Base-by-base conservation (phyloP, 2,329 filamentous ascomycete genomes). In the Colletotrichum zoysiae region DNA sequence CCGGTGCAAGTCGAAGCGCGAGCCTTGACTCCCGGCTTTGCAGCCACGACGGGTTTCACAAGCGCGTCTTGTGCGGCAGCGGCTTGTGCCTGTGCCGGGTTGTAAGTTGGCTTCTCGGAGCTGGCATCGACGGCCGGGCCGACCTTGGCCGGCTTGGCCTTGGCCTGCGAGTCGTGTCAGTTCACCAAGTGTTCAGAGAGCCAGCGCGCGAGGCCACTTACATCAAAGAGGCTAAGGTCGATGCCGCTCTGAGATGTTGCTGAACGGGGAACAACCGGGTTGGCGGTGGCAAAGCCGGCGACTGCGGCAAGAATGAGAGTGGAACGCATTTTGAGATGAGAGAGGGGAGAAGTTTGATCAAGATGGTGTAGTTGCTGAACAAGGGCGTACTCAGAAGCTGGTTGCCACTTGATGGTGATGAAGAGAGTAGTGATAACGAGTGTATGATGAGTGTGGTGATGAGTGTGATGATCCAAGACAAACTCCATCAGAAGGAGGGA, bases 61-160 rank as follows among this genome's bases (percentile, higher is more conserved):
- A 58, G 5, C 2, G 69, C 69, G 30, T 63, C 69, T 26, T 62
- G 20, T 3, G 58, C 53, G 3, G 69, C 69, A 2, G 23, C 58
- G 1, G 51, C 58, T 26, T 57, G n/a, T 8, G 30, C 50, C 35
- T 58, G 4, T 7, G 57, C 58, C 14, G n/a, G 12, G 46, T 68
- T 44, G 18, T 71, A 71, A 1, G 69, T 71, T 16, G 69, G 58
- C 30, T 26, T 40, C 18, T 71, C 69, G 30, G 30, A 26, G n/a
- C 1, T 58, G 4, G 30, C 65, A 20, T 58, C 69, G 11, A 71
- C 57, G n/a, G 57, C 65, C 5, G 69, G 69, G 23, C 69, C 69
- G 23, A 42, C 16, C 69, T 71, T 71, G 42, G 57, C 50, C 16
- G 46, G 42, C 30, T 58, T 38, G 16, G 68, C 33, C 14, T 33